Conservation (phyloP, 805 yeast genomes). For the Candida golubevii region DNA sequence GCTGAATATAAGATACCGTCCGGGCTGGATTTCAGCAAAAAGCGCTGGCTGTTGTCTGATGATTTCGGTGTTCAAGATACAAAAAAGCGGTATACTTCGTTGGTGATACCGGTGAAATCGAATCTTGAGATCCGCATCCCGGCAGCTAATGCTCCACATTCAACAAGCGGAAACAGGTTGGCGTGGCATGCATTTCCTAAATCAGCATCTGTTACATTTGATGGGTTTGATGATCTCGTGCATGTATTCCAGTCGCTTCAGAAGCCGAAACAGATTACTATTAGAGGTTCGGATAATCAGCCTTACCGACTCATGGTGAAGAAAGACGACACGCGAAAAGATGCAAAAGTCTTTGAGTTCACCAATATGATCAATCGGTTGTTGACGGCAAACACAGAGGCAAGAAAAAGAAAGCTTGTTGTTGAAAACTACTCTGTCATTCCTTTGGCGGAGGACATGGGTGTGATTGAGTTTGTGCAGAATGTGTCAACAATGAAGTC, state of each 20-base stretch:
- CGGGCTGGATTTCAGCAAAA: conserved; percentile 18
- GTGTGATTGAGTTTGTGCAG: conserved; percentile 80
- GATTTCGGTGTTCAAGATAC: conserved; percentile 38
- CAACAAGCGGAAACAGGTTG: conserved; percentile 14
- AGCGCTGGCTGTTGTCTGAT: conserved; percentile 32
- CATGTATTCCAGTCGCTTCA: conserved; percentile 77
- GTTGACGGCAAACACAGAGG: conserved; percentile 60
- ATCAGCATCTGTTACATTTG: conserved; percentile 46
- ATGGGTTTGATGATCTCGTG: conserved; percentile 62
- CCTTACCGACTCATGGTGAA: conserved; percentile 75
- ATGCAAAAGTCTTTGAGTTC: conserved; percentile 89
- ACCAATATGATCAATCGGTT: conserved; percentile 81
- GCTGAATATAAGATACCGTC: conserved; percentile 39
- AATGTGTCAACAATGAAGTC: conserved; percentile 69
- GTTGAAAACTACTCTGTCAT: conserved; percentile 85
- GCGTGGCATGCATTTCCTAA: conserved; percentile 39
- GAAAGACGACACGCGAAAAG: conserved; percentile 90
- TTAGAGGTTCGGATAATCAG: conserved; percentile 77
- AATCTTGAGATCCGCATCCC: conserved; percentile 70
- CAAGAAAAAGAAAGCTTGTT: conserved; percentile 64
- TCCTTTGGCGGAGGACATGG: conserved; percentile 81
- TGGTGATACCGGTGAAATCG: conserved; percentile 71
- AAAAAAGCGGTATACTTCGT: conserved; percentile 29
- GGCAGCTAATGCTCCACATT: conserved; percentile 19
- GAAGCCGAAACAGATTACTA: conserved; percentile 72